Evolutionary conservation across 352 stramenopile species (phyloP).

Genomic region (Phytophthora pistaciae): DNA sequence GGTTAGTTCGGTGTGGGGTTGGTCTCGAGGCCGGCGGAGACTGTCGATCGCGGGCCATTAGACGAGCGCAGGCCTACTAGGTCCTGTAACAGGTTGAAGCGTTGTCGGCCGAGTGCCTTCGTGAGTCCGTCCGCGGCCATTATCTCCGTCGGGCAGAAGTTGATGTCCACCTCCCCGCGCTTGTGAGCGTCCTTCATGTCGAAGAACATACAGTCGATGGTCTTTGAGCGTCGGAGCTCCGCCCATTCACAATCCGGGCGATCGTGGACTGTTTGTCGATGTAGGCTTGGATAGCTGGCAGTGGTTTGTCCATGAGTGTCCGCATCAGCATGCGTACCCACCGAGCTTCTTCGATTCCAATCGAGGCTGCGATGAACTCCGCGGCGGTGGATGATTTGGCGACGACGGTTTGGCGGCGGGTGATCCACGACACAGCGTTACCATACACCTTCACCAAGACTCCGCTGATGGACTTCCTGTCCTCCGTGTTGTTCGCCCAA

Average conservation of each 20-base stretch:
- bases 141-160: not conserved
- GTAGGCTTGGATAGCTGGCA: not conserved
- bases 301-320: not conserved
- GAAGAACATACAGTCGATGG: not conserved
- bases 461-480: not conserved
- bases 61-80: too few species aligned
- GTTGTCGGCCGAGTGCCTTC: not conserved
- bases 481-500: conserved; percentile 4
- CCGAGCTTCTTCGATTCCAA: not conserved
- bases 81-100: too few species aligned
- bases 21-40: too few species aligned
- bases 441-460: not conserved
- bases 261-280: not conserved
- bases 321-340: not conserved
- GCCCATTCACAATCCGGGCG: not conserved
- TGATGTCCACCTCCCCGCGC: not conserved
- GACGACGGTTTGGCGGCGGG: not conserved
- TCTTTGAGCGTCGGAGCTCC: not conserved
- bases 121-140: not conserved
- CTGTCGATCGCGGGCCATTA: too few species aligned
- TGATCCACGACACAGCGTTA: not conserved
- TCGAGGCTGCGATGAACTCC: conserved; percentile 7
- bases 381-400: conserved; percentile 8
- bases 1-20: too few species aligned
- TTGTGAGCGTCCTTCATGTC: not conserved